Conservation (phyloP, 208 protist genomes). For the Leishmania tropica region DNA sequence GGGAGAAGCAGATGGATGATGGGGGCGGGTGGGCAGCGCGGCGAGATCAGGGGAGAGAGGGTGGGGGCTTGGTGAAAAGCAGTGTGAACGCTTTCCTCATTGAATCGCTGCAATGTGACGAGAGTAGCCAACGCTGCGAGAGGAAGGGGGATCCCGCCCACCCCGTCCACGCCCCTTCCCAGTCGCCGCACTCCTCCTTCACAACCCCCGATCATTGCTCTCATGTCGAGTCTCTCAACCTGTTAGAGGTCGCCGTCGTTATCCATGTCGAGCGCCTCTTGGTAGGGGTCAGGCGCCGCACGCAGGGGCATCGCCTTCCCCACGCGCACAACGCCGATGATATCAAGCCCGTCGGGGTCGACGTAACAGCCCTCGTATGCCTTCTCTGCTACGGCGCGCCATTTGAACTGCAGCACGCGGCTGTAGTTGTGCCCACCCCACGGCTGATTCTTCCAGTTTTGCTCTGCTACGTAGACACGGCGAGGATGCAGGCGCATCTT, state of each 20-base stretch:
- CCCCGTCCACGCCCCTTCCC: too few relatives aligned
- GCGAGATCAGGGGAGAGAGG: too few relatives aligned
- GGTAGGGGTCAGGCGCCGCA: constrained; percentile 20
- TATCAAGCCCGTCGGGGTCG: constrained; percentile 30
- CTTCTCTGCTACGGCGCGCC: constrained; percentile 29
- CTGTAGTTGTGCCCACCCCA: constrained; percentile 64
- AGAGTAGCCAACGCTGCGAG: not conserved
- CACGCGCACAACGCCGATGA: constrained; percentile 42
- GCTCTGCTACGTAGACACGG: constrained; percentile 68
- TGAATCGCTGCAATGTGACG: not conserved
- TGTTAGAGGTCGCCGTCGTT: constrained; percentile 35
- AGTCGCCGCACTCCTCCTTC: not conserved
- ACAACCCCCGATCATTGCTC: not conserved
- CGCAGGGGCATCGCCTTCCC: constrained; percentile 36
- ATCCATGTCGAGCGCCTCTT: constrained; percentile 17
- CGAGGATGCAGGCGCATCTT: constrained; percentile 49
- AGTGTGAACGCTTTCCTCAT: not conserved
- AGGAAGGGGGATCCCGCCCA: not conserved
- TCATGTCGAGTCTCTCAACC: too few relatives aligned
- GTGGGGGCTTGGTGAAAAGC: not conserved
- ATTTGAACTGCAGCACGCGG: constrained; percentile 49
- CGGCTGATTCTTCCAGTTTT: constrained; percentile 61
- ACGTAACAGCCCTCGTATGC: constrained; percentile 39
- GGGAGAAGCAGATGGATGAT: not conserved
- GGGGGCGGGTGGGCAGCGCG: too few relatives aligned